phyloP scores from a whole-genome alignment of 2,329 filamentous ascomycete species.

The Verticillium nubilum region DNA sequence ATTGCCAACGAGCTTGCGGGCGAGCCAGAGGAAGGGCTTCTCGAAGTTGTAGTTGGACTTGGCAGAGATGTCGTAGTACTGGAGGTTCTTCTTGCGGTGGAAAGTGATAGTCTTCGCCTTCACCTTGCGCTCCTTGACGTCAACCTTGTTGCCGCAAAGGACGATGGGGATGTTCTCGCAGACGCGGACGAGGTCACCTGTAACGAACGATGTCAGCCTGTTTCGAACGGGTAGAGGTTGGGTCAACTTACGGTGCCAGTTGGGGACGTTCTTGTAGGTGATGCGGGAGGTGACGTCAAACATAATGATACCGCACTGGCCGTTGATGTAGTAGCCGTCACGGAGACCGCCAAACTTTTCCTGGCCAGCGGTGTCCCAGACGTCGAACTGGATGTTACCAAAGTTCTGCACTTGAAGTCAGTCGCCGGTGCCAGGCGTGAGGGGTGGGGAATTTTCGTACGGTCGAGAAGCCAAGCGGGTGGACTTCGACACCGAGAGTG shows the following conservation, averaged over 20 bases:
- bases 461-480: conserved; percentile 95
- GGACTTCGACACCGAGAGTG: conserved; percentile 98
- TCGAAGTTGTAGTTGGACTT: conserved; percentile 99
- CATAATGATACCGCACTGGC: conserved; percentile 99
- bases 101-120: conserved; percentile 99
- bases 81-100: conserved; percentile 99
- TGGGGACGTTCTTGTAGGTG: conserved; percentile 99
- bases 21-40: conserved; percentile 99
- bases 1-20: conserved; percentile 97
- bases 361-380: conserved; percentile 98
- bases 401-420: conserved; percentile 68
- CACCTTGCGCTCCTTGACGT: conserved; percentile 99
- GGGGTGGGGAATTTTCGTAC: conserved; percentile 53
- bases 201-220: not conserved
- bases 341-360: conserved; percentile 99
- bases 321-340: conserved; percentile 99
- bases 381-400: conserved; percentile 95
- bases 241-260: conserved; percentile 90
- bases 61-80: conserved; percentile 99
- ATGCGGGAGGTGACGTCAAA: conserved; percentile 99
- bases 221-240: not conserved
- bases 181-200: conserved; percentile 96
- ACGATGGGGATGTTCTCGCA: conserved; percentile 99
- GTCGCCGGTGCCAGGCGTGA: not conserved
- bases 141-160: conserved; percentile 98